Evolutionary conservation across 1,284 basidiomycete genomes (phyloP), one percentile per base, ranked within the genome.

Genomic region (Cryptococcus floricola): DNA sequence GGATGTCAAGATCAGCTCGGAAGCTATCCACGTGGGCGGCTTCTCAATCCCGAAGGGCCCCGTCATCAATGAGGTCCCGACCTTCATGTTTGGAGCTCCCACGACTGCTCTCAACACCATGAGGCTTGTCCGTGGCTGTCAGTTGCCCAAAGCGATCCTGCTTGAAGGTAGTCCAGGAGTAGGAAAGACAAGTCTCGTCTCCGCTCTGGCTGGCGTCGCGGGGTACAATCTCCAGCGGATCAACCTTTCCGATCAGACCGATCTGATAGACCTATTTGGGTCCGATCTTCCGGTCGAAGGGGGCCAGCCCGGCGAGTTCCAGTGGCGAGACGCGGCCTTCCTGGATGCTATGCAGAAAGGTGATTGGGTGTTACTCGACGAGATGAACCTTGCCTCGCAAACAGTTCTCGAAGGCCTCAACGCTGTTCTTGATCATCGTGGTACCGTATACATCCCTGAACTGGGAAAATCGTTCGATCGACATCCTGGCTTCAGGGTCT

Each of bases 241-340:
- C 82, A 99, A 99, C 77, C 79, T 99, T 39, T 98, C 97, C 5
- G 96, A 98, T 69, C 96, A 99, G 77, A 98, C 96, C 0, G 96
- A 99, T 74, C 82, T 98, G 16, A 86, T 92, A 53, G 96, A 99
- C 70, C 82, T 99, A 5, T 98, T 98, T 68, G 96, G 96, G 14
- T 93, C 93, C 38, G 96, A 99, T 75, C 81, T 98, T 18, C 96
- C 96, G 6, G 87, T 95, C 1, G 94, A 97, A 76, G 91, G 91
- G 31, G 93, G 93, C 31, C 80, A 82, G 12, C 85, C 91, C 4
- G 95, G 95, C 52, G 90, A 96, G 73, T 99, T 99, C 73, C 87
- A 87, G 3, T 99, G 97, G 96, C 91, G 88, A 70, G 92, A 98
- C 62, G 96, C 95, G 0, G 93, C 97, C 50, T 99, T 99, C 73